These are phyloP conservation scores for Sporothrix humicola DNA, from an alignment of 2,329 filamentous ascomycete species.

Conservation along the genomic window DNA sequence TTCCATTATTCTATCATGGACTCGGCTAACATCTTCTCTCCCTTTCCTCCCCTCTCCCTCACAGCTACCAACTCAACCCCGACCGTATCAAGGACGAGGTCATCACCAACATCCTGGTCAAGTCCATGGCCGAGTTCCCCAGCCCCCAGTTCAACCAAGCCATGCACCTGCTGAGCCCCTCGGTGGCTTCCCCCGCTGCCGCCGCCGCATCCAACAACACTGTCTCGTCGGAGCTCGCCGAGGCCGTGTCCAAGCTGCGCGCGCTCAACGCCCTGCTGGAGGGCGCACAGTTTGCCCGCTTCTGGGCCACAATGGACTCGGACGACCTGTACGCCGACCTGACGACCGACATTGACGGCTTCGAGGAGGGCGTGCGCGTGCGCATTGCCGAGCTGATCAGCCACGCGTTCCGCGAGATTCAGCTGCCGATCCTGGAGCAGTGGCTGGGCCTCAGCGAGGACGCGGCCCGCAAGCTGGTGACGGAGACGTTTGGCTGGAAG, in stretches of 20 bases:
- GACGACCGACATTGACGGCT: slow-evolving; percentile 90
- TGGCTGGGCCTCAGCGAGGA: slow-evolving; percentile 74
- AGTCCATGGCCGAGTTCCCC: slow-evolving; percentile 95
- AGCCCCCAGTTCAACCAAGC: slow-evolving; percentile 93
- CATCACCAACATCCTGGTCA: slow-evolving; percentile 98
- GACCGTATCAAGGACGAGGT: slow-evolving; percentile 96
- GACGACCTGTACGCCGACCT: slow-evolving; percentile 96
- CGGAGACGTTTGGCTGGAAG: slow-evolving; percentile 85
- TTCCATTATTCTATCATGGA: background rate
- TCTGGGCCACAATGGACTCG: slow-evolving; percentile 91
- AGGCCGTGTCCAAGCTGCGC: slow-evolving; percentile 88
- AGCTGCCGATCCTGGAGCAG: slow-evolving; percentile 69
- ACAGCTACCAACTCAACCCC: slow-evolving; percentile 98
- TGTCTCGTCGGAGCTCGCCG: slow-evolving; percentile 71
- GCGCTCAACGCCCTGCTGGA: slow-evolving; percentile 85
- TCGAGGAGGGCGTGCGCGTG: slow-evolving; percentile 91
- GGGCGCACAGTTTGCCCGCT: slow-evolving; percentile 84
- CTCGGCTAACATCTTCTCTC: background rate
- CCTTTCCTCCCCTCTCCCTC: slow-evolving; percentile 26
- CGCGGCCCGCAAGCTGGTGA: slow-evolving; percentile 77
- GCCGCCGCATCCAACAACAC: slow-evolving; percentile 56
- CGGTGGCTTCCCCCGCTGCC: slow-evolving; percentile 66
- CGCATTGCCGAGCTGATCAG: slow-evolving; percentile 87
- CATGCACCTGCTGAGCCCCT: slow-evolving; percentile 89
- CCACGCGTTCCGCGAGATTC: slow-evolving; percentile 77